These are phyloP conservation scores for Sarcomyxa edulis DNA, from an alignment of 768 basidiomycete species.

Conservation along the genomic window DNA sequence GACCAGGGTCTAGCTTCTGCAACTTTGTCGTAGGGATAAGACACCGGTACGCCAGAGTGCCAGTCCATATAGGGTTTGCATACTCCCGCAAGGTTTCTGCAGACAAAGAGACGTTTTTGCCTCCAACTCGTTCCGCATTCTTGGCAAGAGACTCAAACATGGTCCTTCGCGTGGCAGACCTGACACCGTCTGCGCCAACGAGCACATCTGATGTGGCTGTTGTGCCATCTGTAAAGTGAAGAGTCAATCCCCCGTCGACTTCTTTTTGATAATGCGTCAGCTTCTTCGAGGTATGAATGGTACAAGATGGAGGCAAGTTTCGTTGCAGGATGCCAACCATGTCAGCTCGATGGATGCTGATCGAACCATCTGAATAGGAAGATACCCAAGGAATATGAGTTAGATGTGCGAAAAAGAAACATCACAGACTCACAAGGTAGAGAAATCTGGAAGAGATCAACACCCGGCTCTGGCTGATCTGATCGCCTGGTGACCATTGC, in stretches of 20 bases:
- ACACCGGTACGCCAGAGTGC: conserved; percentile 16
- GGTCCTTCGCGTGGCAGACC: conserved; percentile 16
- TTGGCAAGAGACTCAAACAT: conserved; percentile 11
- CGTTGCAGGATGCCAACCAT: conserved; percentile 19
- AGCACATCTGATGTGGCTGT: conserved; percentile 27
- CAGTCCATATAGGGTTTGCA: conserved; percentile 13
- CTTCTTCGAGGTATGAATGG: conserved; percentile 18
- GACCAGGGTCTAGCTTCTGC: conserved; percentile 5
- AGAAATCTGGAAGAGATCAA: too few species aligned
- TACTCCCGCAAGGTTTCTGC: too few species aligned
- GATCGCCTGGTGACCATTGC: too few species aligned
- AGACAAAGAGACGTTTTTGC: too few species aligned
- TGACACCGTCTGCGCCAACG: conserved; percentile 37
- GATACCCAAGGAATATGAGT: too few species aligned
- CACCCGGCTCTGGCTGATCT: too few species aligned
- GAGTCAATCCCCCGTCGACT: conserved; percentile 7
- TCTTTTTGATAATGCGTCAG: conserved; percentile 10
- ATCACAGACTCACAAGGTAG: too few species aligned
- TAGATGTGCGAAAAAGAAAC: too few species aligned
- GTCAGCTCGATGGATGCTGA: conserved; percentile 15
- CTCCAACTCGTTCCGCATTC: neutral
- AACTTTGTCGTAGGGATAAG: conserved; percentile 4
- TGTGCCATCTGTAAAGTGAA: conserved; percentile 21
- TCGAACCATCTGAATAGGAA: too few species aligned
- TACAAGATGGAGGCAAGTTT: conserved; percentile 14